phyloP scores from a whole-genome alignment of 1,139 yeast genomes.

The Blastobotrys malaysiensis region DNA sequence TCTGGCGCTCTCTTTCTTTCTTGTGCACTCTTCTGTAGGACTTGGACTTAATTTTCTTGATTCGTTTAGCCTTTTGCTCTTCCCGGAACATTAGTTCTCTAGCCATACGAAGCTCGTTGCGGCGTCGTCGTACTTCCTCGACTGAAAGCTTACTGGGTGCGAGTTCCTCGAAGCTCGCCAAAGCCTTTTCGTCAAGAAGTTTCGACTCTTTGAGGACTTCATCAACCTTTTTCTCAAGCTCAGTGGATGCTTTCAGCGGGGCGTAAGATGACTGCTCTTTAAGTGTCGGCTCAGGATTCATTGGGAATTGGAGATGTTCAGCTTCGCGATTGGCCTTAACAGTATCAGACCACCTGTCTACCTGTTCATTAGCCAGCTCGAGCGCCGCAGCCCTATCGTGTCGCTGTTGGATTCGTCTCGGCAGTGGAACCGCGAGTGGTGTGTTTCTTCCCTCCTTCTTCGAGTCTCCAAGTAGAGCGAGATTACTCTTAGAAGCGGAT shows the following conservation, averaged over 20 bases:
- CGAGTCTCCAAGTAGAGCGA: constrained; percentile 4
- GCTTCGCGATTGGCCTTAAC: constrained; percentile 77
- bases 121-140: constrained; percentile 73
- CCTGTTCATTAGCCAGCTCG: constrained; percentile 80
- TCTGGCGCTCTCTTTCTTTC: constrained; percentile 70
- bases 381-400: constrained; percentile 88
- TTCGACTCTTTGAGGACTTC: constrained; percentile 57
- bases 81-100: constrained; percentile 95
- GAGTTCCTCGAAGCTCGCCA: constrained; percentile 79
- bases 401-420: constrained; percentile 77
- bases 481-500: constrained; percentile 36
- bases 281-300: constrained; percentile 45
- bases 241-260: constrained; percentile 44
- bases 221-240: constrained; percentile 63
- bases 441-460: not conserved
- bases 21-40: constrained; percentile 80
- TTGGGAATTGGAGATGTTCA: constrained; percentile 74
- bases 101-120: constrained; percentile 82
- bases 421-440: constrained; percentile 67
- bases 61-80: constrained; percentile 81
- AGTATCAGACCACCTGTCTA: constrained; percentile 81
- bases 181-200: constrained; percentile 65
- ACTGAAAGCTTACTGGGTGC: constrained; percentile 69
- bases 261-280: constrained; percentile 48
- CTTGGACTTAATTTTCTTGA: constrained; percentile 92